These are phyloP conservation scores for Coemansia sp. DNA, from an alignment of 192 early-diverging fungal species.

Conservation along the genomic window DNA sequence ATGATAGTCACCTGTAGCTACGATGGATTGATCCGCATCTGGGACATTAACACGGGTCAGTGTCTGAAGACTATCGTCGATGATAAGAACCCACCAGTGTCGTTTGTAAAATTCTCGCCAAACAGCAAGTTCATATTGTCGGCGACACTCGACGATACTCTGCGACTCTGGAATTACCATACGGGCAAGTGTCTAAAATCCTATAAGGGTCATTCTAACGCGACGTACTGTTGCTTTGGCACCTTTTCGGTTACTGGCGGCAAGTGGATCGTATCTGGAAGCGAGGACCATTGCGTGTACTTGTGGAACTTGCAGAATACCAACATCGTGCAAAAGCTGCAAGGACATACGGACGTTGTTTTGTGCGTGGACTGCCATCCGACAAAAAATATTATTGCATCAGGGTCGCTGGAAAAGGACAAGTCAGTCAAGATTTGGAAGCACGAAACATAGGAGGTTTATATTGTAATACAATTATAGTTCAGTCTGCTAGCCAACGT, in stretches of 20 bases:
- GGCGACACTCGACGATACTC: conserved; percentile 88
- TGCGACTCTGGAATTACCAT: conserved; percentile 93
- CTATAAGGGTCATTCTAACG: conserved; percentile 90
- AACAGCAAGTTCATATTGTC: conserved; percentile 99
- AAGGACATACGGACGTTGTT: conserved; percentile 93
- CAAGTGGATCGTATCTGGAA: conserved; percentile 94
- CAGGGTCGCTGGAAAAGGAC: conserved; percentile 90
- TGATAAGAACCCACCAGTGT: conserved; percentile 95
- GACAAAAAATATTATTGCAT: conserved; percentile 92
- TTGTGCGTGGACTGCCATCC: conserved; percentile 95
- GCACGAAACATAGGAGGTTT: conserved; percentile 34
- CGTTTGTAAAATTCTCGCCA: conserved; percentile 98
- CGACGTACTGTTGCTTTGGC: conserved; percentile 92
- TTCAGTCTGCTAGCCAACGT: conserved; percentile 25
- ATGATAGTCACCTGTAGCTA: conserved; percentile 94
- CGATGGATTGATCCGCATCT: conserved; percentile 98
- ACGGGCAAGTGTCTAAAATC: conserved; percentile 96
- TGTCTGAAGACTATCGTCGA: conserved; percentile 97
- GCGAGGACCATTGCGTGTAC: conserved; percentile 93
- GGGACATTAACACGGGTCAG: conserved; percentile 98
- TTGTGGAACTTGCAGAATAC: conserved; percentile 98
- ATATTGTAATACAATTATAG: conserved; percentile 8
- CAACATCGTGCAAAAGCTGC: conserved; percentile 92
- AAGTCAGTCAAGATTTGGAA: conserved; percentile 87
- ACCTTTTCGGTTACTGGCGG: conserved; percentile 89